A percentile compares a stretch with the other conserved stretches of the same genome.
Evolutionary conservation across 2,329 filamentous ascomycete species (phyloP).

Genomic region (Reticulascus tulasneorum): DNA sequence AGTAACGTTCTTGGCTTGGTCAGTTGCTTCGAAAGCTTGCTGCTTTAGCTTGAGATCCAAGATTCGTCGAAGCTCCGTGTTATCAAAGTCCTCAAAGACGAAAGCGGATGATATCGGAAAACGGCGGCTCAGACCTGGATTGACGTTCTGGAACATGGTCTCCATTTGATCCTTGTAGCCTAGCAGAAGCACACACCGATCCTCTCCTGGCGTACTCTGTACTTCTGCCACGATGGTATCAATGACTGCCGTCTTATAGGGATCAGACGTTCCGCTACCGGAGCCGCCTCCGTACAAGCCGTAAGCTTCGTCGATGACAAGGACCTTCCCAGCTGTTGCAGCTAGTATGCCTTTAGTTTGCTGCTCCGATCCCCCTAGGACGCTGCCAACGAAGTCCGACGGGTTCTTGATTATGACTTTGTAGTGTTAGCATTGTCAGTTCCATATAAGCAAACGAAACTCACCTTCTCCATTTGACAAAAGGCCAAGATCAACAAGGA

Average conservation of each 20-base stretch:
- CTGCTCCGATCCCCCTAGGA: slow-evolving; percentile 63
- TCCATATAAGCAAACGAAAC: slow-evolving; percentile 1
- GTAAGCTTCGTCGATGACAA: slow-evolving; percentile 80
- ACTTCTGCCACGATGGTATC: slow-evolving; percentile 73
- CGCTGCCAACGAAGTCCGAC: slow-evolving; percentile 64
- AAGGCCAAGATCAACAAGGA: slow-evolving; percentile 64
- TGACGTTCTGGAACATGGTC: slow-evolving; percentile 69
- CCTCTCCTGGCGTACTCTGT: slow-evolving; percentile 65
- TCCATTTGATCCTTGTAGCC: slow-evolving; percentile 69
- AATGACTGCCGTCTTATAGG: slow-evolving; percentile 61
- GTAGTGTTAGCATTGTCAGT: background rate
- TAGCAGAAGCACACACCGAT: slow-evolving; percentile 67
- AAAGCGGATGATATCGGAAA: slow-evolving; percentile 64
- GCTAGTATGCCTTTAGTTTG: slow-evolving; percentile 70
- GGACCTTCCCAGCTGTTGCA: slow-evolving; percentile 64
- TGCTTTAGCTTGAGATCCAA: slow-evolving; percentile 59
- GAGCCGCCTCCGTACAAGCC: slow-evolving; percentile 47
- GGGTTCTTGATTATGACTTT: slow-evolving; percentile 67
- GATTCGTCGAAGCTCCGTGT: slow-evolving; percentile 54
- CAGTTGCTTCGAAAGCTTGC: slow-evolving; percentile 48
- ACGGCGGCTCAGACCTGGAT: slow-evolving; percentile 63
- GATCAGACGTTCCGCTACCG: slow-evolving; percentile 18
- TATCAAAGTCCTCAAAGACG: slow-evolving; percentile 63
- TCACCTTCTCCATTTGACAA: slow-evolving; percentile 63
- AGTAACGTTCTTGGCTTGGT: slow-evolving; percentile 47